Percentiles rank a stretch among this genome's conserved stretches.
These are phyloP conservation scores for Ganoderma lingzhi DNA, from an alignment of 1,284 basidiomycete species.

Conservation along the genomic window DNA sequence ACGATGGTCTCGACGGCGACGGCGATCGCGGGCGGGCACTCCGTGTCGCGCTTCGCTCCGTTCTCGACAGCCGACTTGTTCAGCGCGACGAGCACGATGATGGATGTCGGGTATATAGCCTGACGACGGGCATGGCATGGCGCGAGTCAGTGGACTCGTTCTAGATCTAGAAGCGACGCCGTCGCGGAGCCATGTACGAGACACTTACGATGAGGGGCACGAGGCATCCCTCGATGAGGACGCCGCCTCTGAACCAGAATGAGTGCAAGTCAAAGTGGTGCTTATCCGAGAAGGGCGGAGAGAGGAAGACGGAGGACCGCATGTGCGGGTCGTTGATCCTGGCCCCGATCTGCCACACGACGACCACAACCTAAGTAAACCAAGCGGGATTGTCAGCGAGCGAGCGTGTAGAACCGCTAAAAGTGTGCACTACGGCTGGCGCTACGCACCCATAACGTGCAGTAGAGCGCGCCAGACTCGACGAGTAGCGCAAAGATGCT, in stretches of 20 bases:
- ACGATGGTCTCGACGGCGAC: not conserved
- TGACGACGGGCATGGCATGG: not conserved
- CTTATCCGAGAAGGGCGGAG: not conserved
- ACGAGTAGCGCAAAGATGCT: not conserved
- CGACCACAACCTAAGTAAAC: not conserved
- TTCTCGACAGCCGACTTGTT: not conserved
- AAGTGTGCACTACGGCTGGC: no score
- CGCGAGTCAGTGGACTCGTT: no score
- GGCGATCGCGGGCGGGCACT: not conserved
- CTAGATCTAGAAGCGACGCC: no score
- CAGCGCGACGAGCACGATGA: conserved; percentile 4
- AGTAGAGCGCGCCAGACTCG: conserved; percentile 4
- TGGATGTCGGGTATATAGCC: not conserved
- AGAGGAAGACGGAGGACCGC: not conserved
- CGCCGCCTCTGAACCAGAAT: not conserved
- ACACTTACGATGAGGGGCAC: not conserved
- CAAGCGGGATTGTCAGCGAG: no score
- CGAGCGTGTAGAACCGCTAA: no score
- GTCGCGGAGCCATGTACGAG: no score
- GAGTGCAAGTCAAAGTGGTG: not conserved
- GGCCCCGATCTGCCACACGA: not conserved
- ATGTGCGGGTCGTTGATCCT: not conserved
- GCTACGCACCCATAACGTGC: not conserved
- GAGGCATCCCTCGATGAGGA: conserved; percentile 1
- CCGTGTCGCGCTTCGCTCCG: not conserved